Evolutionary conservation across 805 yeast species (phyloP), one percentile per base, ranked within the genome.

Genomic region (Candida peoriensis): DNA sequence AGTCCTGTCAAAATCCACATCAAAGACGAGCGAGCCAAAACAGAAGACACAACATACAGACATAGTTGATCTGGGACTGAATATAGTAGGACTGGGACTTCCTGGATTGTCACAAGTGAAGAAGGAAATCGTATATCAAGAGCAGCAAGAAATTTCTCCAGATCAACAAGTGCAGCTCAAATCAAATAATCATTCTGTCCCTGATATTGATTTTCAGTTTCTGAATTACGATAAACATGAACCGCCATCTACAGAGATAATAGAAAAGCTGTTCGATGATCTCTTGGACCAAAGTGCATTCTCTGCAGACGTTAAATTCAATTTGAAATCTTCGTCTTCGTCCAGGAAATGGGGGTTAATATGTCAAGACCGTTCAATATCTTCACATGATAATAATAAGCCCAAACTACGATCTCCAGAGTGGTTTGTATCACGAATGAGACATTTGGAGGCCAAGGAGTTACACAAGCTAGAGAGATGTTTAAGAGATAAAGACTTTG

Each of bases 321-420:
- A 46, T 28, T 31, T 53, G 17, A 42, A 20, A 20, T 34, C 38
- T 4, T 21, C 41, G 9, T 37, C 55, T 2, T 10, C 41, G 2
- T 26, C 36, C 2, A 42, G 58, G 20, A 53, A 53, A 38, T 53
- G 58, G 58, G 35, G 36, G 1, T 41, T 53, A 16, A 40, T 53
- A 2, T 53, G 58, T 33, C 57, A 50, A 27, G 58, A 53, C 28
- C 47, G 43, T 6, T 23, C 16, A 12, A n/a, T n/a, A n/a, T 13
- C 9, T 13, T n/a, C 17, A 5, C 19, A 33, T 9, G 28, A 17
- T 31, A 27, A 14, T 34, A 36, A n/a, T 19, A 36, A 5, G 20
- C 32, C 2, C 3, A 20, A 24, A n/a, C n/a, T 17, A 8, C 28
- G 33, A 14, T 20, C 12, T 2, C 42, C 55, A 6, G 36, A 39